Evolutionary conservation across 2,329 filamentous ascomycete species (phyloP).

Genomic region (Teratosphaeria destructans): DNA sequence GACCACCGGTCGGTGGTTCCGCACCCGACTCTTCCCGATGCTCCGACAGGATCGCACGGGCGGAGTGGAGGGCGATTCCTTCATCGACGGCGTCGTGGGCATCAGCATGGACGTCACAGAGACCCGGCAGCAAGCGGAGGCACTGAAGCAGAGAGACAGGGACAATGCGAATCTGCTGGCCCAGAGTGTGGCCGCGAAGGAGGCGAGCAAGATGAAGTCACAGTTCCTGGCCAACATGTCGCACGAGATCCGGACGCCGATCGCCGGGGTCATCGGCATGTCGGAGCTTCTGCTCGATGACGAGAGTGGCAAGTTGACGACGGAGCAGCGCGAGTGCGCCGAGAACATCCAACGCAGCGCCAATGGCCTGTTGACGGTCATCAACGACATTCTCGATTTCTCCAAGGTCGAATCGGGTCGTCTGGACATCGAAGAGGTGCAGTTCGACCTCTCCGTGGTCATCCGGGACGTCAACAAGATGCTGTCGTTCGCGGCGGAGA

Average conservation of each 20-base stretch:
- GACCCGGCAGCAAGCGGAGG: constrained; percentile 53
- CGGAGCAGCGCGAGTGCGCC: constrained; percentile 64
- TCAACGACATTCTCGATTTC: constrained; percentile 86
- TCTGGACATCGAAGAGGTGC: constrained; percentile 68
- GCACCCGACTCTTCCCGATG: constrained; percentile 61
- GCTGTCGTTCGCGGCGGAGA: constrained; percentile 73
- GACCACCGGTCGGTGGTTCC: constrained; percentile 54
- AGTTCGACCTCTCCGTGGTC: constrained; percentile 64
- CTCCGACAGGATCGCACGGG: constrained; percentile 44
- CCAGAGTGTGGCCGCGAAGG: constrained; percentile 68
- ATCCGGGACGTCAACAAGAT: constrained; percentile 75
- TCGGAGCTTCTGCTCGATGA: constrained; percentile 63
- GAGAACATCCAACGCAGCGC: constrained; percentile 71
- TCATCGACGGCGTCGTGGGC: constrained; percentile 62
- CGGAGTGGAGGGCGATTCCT: constrained; percentile 41
- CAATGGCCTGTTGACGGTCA: constrained; percentile 73
- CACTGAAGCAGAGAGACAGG: constrained; percentile 49
- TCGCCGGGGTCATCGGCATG: constrained; percentile 74
- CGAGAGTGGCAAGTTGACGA: constrained; percentile 40
- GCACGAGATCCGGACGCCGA: constrained; percentile 43
- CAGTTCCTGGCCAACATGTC: constrained; percentile 61
- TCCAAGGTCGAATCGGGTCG: constrained; percentile 71
- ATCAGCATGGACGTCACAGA: constrained; percentile 75
- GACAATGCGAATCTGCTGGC: constrained; percentile 62
- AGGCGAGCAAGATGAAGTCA: constrained; percentile 69